Percentiles rank a stretch among this genome's conserved stretches.
phyloP scores from a whole-genome alignment of 352 stramenopile species.

The Phytophthora vignae region DNA sequence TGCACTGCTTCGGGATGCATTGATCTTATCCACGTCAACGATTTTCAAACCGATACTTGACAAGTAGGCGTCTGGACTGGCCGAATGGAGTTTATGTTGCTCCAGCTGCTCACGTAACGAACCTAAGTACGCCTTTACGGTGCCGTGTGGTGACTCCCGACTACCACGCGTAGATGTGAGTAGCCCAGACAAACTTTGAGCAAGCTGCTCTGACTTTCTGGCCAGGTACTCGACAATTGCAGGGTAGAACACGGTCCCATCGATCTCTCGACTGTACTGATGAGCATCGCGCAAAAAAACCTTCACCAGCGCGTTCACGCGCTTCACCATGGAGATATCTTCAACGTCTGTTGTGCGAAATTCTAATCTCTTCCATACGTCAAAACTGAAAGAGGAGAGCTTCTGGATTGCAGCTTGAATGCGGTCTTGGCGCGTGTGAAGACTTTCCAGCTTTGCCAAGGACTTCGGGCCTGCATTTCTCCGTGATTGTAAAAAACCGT shows the following conservation, averaged over 20 bases:
- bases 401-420: constrained; percentile 30
- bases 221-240: constrained; percentile 20
- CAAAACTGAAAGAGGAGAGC: constrained; percentile 29
- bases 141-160: neutral
- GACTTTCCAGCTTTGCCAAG: constrained; percentile 19
- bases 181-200: constrained; percentile 20
- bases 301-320: constrained; percentile 22
- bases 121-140: constrained; percentile 9
- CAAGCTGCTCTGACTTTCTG: constrained; percentile 18
- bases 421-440: constrained; percentile 16
- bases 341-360: constrained; percentile 26
- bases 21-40: constrained; percentile 36
- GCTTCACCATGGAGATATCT: constrained; percentile 24
- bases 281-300: constrained; percentile 16
- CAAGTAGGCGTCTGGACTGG: constrained; percentile 9
- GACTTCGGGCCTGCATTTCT: constrained; percentile 23
- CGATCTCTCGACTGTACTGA: constrained; percentile 10
- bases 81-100: constrained; percentile 8
- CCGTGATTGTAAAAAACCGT: constrained; percentile 27
- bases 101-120: constrained; percentile 14
- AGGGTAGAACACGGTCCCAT: constrained; percentile 25
- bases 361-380: constrained; percentile 35
- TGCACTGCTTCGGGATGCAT: constrained; percentile 16
- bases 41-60: constrained; percentile 21
- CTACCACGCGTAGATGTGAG: neutral